Percentiles rank a stretch among this genome's conserved stretches.
phyloP scores from a whole-genome alignment of 805 yeast genomes.

The Diddensiella santjacobensis region DNA sequence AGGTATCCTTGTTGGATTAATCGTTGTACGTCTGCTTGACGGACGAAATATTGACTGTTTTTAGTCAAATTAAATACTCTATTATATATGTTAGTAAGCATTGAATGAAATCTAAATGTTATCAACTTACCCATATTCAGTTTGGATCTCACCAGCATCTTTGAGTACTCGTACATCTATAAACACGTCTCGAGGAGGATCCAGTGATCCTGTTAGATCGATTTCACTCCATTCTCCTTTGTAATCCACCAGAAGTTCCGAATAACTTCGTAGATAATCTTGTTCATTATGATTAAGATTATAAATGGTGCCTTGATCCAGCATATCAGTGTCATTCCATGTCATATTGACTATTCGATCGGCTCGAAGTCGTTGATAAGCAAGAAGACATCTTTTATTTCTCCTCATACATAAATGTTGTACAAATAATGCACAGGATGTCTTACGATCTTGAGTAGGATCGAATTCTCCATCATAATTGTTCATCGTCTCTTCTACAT shows the following conservation, averaged over 20 bases:
- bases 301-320: constrained; percentile 36
- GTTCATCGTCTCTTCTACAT: constrained; percentile 46
- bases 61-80: constrained; percentile 82
- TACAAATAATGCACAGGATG: constrained; percentile 46
- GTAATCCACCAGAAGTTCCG: constrained; percentile 66
- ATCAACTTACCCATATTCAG: constrained; percentile 73
- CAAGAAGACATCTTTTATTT: constrained; percentile 84
- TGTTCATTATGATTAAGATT: constrained; percentile 71
- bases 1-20: constrained; percentile 90
- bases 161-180: constrained; percentile 90
- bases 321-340: constrained; percentile 51
- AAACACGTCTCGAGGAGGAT: constrained; percentile 87
- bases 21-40: constrained; percentile 92
- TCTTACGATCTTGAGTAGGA: constrained; percentile 30
- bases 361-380: constrained; percentile 73
- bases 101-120: background rate
- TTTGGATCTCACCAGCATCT: constrained; percentile 95
- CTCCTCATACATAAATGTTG: constrained; percentile 75
- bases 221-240: constrained; percentile 78
- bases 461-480: constrained; percentile 19
- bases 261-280: constrained; percentile 68
- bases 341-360: constrained; percentile 59
- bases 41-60: constrained; percentile 89
- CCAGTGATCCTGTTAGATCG: constrained; percentile 83
- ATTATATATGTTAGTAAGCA: background rate